A percentile compares a stretch with the other conserved stretches of the same genome.
Conservation (phyloP, 108 stramenopile genomes). For the Skeletonema tropicum region DNA sequence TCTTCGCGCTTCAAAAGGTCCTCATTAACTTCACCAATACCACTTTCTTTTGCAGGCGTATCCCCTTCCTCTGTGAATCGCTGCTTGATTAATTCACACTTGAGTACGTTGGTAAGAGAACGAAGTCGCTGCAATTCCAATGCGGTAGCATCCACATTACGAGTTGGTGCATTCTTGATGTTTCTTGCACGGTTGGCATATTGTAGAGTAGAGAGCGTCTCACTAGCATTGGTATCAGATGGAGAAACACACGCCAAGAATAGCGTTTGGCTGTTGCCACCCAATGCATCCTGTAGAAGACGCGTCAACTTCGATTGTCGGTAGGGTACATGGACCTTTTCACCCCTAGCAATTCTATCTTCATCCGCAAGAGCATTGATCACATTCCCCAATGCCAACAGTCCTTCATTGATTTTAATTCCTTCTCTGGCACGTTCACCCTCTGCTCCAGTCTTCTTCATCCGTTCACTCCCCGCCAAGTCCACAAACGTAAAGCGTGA, state of each 20-base stretch:
- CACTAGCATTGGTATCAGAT: constrained; percentile 82
- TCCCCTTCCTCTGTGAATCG: constrained; percentile 36
- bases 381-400: no score
- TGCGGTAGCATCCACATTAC: constrained; percentile 79
- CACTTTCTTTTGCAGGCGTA: not conserved
- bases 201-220: constrained; percentile 91
- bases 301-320: no score
- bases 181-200: constrained; percentile 92
- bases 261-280: no score
- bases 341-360: no score
- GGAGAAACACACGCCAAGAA: constrained; percentile 73
- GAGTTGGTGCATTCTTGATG: constrained; percentile 82
- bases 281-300: no score
- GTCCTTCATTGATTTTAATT: no score
- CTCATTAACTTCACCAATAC: constrained; percentile 57
- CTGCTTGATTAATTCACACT: constrained; percentile 69
- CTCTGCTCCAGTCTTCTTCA: no score
- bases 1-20: constrained; percentile 63
- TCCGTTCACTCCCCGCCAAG: no score
- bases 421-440: no score
- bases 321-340: no score
- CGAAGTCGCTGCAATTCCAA: constrained; percentile 88
- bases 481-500: no score
- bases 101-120: constrained; percentile 60
- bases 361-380: no score